Evolutionary conservation across 495 filamentous ascomycete genomes (phyloP), one percentile per base, ranked within the genome.

Genomic region (Aspergillus cristatus): DNA sequence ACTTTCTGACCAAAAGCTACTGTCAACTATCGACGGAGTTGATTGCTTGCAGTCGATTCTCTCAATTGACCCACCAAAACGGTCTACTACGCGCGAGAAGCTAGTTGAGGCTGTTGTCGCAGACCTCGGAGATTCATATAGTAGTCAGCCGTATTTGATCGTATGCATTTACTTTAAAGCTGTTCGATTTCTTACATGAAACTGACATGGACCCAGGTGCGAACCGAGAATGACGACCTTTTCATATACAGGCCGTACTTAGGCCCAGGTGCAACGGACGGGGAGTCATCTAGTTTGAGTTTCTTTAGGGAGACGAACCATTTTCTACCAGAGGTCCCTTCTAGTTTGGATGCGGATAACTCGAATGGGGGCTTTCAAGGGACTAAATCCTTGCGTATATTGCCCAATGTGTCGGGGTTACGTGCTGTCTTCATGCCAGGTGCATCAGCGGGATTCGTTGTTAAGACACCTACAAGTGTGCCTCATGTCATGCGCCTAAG

Each of bases 231-330:
- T 42, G 80, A 94, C 40, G 89, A 97, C 49, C 57, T 96, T 3
- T 78, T 79, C n/a, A 68, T 96, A 32, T 98, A 97, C 52, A 77
- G 85, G 53, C 86, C 89, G 0, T 87, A 81, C 53, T 66, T 71
- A 41, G 57, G 57, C 8, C 41, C 59, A 3, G 39, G 43, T 3
- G 52, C 36, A 50, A 50, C 20, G 35, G 48, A 43, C 37, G 55
- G 18, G 41, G 14, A 36, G 14, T 54, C 58, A 10, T 54, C 70
- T 29, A 63, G 58, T 6, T 59, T 97, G 10, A 74, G 78, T 34
- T 96, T 94, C 48, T 58, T 79, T 11, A 94, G 93, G 48, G 63
- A 89, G n/a, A 66, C 42, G 72, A 89, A 65, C 59, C 71, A 39
- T 61, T 71, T 38, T 49, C 82, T 53, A 63, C 80, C 50, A 54